phyloP scores from a whole-genome alignment of 2,329 filamentous ascomycete species.

The Calonectria crousiana region DNA sequence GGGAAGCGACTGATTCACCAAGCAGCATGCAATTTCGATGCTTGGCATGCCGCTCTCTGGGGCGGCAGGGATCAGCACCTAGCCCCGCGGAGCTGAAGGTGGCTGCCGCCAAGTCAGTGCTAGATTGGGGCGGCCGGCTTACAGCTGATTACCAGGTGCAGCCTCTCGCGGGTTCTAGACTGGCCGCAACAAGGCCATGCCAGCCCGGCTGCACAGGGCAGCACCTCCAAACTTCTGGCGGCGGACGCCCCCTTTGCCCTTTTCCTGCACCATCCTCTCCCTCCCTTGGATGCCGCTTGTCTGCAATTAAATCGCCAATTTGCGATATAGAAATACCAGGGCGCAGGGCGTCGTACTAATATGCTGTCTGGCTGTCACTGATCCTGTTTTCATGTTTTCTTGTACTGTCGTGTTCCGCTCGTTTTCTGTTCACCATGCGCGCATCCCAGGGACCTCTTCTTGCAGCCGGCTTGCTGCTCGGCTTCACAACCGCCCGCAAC shows the following conservation, averaged over 20 bases:
- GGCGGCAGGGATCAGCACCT: background rate
- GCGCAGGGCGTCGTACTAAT: constrained; percentile 9
- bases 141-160: background rate
- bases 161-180: background rate
- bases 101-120: background rate
- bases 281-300: background rate
- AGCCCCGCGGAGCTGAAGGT: constrained; percentile 6
- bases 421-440: constrained; percentile 21
- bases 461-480: constrained; percentile 37
- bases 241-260: background rate
- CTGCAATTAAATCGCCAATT: background rate
- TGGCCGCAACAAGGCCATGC: background rate
- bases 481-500: constrained; percentile 44
- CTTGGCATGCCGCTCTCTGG: background rate
- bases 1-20: background rate
- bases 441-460: constrained; percentile 38
- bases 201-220: too few relatives aligned
- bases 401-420: background rate
- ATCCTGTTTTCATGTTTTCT: background rate
- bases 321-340: constrained; percentile 6
- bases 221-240: background rate
- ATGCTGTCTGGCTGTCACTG: constrained; percentile 1
- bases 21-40: background rate
- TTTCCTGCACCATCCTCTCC: background rate
- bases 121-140: constrained; percentile 17